Base-by-base conservation (phyloP, 305 asterid genomes). In the Fraxinus sp. region DNA sequence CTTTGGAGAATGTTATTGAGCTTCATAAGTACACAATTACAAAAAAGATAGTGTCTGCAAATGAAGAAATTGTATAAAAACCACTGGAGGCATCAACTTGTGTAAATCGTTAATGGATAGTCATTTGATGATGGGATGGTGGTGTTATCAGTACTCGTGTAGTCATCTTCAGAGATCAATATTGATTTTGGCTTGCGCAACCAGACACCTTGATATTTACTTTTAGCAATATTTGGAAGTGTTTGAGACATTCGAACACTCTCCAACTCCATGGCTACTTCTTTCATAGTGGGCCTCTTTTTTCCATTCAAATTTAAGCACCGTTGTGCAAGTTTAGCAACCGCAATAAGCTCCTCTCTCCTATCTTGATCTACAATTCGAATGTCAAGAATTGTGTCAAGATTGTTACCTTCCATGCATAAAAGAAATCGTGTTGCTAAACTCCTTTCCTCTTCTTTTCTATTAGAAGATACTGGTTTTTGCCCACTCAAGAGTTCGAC, bases 231-330 rank as follows among this genome's bases (percentile, higher is more conserved):
- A 5, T 11, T 18, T 7, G 26, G 20, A 57, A 18, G 28, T 7
- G 26, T 18, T 57, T 57, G 28, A 57, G 68, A 57, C 68, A 57
- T 57, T 57, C 28, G 26, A 18, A 57, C 68, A 18, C 68, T 7
- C 68, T 57, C 68, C 28, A 57, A 57, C 28, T 57, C 28, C 68
- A 57, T 57, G 1, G 28, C 68, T 57, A 57, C 68, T 57, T 57
- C 68, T 57, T 57, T 57, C 68, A 57, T 18, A 57, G 68, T 57
- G 1, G 68, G 68, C 68, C 11, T 57, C 28, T 6, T 20, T 57
- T 18, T 57, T 4, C 83, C 88, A 18, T 78, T 71, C 44, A 44
- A 75, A 66, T 82, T 82, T 74, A 82, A 37, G 79, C 85, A 82
- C 30, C 79, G 35, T 30, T 46, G 16, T 5, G 79, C 85, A 70